phyloP scores from a whole-genome alignment of 2,329 filamentous ascomycete species.

The Sclerotinia minor region DNA sequence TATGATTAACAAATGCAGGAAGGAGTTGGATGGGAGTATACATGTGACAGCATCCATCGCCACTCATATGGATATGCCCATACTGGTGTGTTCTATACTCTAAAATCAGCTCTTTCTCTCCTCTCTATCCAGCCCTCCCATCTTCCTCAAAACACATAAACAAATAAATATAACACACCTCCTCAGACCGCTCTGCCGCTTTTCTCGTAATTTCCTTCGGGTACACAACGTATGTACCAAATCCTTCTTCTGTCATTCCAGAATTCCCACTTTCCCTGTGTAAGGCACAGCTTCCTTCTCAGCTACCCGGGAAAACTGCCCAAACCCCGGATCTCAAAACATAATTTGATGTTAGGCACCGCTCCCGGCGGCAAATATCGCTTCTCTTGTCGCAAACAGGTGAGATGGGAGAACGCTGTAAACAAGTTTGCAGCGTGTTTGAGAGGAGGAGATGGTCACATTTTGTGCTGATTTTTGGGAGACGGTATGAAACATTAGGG shows the following conservation, averaged over 20 bases:
- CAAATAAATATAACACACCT: slow-evolving; percentile 48
- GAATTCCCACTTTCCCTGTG: slow-evolving; percentile 56
- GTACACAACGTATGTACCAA: slow-evolving; percentile 63
- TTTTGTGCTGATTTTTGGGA: background rate
- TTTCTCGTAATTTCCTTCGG: slow-evolving; percentile 54
- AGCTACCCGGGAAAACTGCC: slow-evolving; percentile 64
- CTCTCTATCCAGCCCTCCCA: background rate
- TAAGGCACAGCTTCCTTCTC: slow-evolving; percentile 56
- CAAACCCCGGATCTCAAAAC: slow-evolving; percentile 55
- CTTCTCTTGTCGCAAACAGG: slow-evolving; percentile 52
- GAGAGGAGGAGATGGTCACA: background rate
- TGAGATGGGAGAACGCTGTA: slow-evolving; percentile 51
- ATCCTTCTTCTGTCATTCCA: slow-evolving; percentile 61
- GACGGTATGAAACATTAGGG: background rate
- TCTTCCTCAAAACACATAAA: background rate
- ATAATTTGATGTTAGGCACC: slow-evolving; percentile 55
- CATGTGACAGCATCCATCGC: background rate
- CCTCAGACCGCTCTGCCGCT: slow-evolving; percentile 66
- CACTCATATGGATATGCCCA: too few relatives aligned
- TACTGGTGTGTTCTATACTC: slow-evolving; percentile 48
- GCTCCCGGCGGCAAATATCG: slow-evolving; percentile 59
- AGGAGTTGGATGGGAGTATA: background rate
- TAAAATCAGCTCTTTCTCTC: background rate
- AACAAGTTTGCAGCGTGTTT: slow-evolving; percentile 45
- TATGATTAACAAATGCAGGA: background rate